Base-by-base conservation (phyloP, 2,329 filamentous ascomycete genomes). In the Saccharata proteae region DNA sequence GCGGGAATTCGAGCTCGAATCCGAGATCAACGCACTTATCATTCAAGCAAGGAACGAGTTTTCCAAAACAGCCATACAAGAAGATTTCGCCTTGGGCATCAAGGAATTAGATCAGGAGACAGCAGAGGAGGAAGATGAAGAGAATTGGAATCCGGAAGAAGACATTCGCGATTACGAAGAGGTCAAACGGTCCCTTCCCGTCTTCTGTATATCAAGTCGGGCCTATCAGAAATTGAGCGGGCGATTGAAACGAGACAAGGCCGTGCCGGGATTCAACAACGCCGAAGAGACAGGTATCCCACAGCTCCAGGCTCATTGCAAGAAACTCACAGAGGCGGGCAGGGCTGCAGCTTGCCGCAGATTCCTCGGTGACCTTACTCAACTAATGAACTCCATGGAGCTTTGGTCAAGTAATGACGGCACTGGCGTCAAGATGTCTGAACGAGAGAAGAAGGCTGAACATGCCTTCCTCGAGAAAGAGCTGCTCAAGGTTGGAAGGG, bases 171-270 rank as follows among this genome's bases (percentile, higher is more conserved):
- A 78, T 41, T 79, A 79, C 31, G 61, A 69, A 0, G 50, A 69
- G 25, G 61, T 77, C 6, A 71, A 69, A 0, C 48, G 48, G 6
- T 59, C 56, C 1, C 55, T 80, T 1, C 67, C 72, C 0, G 73
- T 80, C 2, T 80, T 77, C 43, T 79, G 74, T 38, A 69, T 79
- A 11, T 74, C 69, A 35, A 70, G 67, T 27, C 57, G 67, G 26
- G 73, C 67, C 0, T 80, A 76, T 32, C 73, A 80, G 41, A 71
- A 73, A 41, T 50, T 79, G n/a, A 56, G 59, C 22, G 70, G 67
- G 2, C 60, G 68, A 3, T 44, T 77, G 6, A 46, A 56, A 31
- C 65, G 67, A 25, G 73, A 79, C 32, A 51, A 57, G 2, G 41
- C 53, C 8, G 58, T 71, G 2, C 51, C 59, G 9, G 72, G 73